Percentiles rank a stretch among this genome's conserved stretches.
Conservation (phyloP, 257 asterid species). For the Salvia hispanica region DNA sequence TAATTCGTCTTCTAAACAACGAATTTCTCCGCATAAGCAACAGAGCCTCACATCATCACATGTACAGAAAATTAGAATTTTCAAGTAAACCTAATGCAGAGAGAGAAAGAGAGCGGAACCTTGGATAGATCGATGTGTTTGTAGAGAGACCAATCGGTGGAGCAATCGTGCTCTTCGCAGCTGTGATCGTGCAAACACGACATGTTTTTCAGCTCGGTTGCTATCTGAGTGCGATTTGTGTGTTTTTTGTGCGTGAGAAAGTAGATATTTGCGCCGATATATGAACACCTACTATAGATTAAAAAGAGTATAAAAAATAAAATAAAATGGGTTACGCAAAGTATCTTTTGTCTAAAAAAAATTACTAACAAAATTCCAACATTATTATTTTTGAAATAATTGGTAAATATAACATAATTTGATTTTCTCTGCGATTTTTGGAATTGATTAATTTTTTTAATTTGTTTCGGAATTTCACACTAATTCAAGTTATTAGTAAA, state of each 20-base stretch:
- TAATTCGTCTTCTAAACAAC: background rate
- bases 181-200: constrained; percentile 97
- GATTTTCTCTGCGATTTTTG: no score
- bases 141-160: constrained; percentile 92
- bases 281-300: no score
- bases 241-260: background rate
- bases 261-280: background rate
- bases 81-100: constrained; percentile 20
- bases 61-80: constrained; percentile 5
- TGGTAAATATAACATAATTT: no score
- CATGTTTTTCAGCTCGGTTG: constrained; percentile 41
- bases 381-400: no score
- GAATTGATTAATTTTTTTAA: no score
- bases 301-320: no score
- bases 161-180: constrained; percentile 94
- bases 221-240: background rate
- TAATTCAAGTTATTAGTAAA: no score
- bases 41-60: constrained; percentile 17
- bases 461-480: no score
- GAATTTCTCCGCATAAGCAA: background rate
- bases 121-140: constrained; percentile 81
- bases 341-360: no score
- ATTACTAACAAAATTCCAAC: no score
- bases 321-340: no score
- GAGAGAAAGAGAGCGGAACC: constrained; percentile 40